Base-by-base conservation (phyloP, 108 stramenopile genomes). In the Nitzschia sp. region DNA sequence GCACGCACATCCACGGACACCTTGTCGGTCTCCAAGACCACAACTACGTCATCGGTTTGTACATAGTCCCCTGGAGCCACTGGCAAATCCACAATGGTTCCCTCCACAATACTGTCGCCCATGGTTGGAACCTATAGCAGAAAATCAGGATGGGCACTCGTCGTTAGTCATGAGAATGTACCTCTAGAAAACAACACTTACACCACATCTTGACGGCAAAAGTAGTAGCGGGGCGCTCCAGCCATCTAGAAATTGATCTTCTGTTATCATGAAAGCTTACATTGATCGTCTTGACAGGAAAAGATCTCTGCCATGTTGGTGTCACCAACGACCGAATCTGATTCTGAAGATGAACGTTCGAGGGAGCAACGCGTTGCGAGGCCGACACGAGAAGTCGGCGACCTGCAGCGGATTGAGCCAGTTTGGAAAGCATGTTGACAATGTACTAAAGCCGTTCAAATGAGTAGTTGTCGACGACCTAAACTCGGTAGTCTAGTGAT, bases 11-110 rank as follows among this genome's bases (percentile, higher is more conserved):
- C 93, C 19, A 96, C 91, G 9, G 87, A 84, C 0, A 99, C 98
- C 80, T 99, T 99, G 69, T 99, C 99, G 8, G 99, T 99, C 82
- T 99, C 99, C 28, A 99, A 73, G 6, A 94, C 90, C 13, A 94
- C 76, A 2, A 93, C 92, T 25, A 94, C 96, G 46, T 94, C 89
- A 48, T 92, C 89, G 31, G 81, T 72, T 26, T 85, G 63, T 31
- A 96, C 85, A 45, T 80, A 86, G 46, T 89, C 92, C 17, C 96
- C 92, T 8, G 88, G 86, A 3, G 90, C 92, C 38, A 91, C 86
- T 29, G 94, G 90, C 41, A 97, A 88, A 67, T 97, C 91, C 15
- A 97, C 96, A 45, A 99, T 85, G n/a, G 95, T 95, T 19, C 96
- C 98, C 66, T 97, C 96, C 11, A 97, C 96, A 77, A 99, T 99